Base-by-base conservation (phyloP, 768 basidiomycete species). In the Mycena metata region DNA sequence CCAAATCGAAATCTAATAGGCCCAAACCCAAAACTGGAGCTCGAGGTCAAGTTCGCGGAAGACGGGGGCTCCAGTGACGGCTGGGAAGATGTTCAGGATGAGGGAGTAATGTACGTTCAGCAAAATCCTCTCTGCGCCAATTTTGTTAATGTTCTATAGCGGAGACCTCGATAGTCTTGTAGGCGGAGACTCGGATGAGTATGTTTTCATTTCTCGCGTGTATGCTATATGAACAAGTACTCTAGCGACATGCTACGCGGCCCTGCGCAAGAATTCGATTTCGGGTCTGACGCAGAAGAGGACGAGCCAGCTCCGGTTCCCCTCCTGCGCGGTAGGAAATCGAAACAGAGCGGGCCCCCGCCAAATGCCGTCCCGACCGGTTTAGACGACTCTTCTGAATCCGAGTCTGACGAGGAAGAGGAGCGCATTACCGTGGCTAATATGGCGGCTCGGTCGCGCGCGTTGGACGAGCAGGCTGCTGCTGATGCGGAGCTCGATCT, bases 361-460 rank as follows among this genome's bases (percentile, higher is more conserved):
- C 49, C 73, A 24, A 87, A 85, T 76, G 84, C 86, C 39, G 84
- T 88, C 39, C 85, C 86, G 3, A 85, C 85, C 12, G 80, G 78
- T 4, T 86, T 85, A 43, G 87, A 88, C 59, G 84, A 78, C 41
- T 85, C 85, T 9, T 83, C 85, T 19, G 81, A 83, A 46, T 83
- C 83, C 12, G 83, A 83, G 8, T 84, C 80, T 9, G 83, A 82
- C 15, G 85, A 85, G 10, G 81, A 76, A 15, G 26, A 65, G 17
- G 64, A 56, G n/a, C 91, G 83, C 58, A 79, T 90, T 39, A 96
- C 94, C 9, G 89, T 89, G 80, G 87, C 86, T 26, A 96, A 95
- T 74, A 94, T 96, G 86, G 94, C 92, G 70, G 87, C 89, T 42
- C 90, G 89, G 30, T 95, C 94, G 50, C 88, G 88, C 61, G 92